These are phyloP conservation scores for Vishniacozyma victoriae DNA, from an alignment of 768 basidiomycete species.

Conservation along the genomic window DNA sequence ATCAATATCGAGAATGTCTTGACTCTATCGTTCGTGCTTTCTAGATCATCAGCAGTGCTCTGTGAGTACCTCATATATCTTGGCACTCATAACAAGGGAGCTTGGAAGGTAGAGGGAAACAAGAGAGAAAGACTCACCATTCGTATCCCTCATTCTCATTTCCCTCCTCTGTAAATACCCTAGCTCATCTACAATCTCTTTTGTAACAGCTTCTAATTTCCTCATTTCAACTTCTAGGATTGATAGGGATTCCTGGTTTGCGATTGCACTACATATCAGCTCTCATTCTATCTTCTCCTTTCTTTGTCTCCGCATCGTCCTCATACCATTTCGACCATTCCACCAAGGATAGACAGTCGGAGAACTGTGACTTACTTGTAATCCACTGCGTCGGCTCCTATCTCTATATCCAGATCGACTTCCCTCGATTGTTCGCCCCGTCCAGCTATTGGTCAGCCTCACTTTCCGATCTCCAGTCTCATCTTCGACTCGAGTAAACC, in stretches of 20 bases:
- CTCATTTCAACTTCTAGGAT: conserved; percentile 97
- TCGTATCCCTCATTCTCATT: conserved; percentile 77
- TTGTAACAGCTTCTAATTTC: conserved; percentile 88
- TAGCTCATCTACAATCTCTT: conserved; percentile 91
- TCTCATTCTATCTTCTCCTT: background rate
- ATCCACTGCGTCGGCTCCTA: conserved; percentile 96
- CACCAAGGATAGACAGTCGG: too few species aligned
- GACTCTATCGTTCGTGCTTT: conserved; percentile 84
- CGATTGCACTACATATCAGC: conserved; percentile 70
- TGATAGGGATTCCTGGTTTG: conserved; percentile 93
- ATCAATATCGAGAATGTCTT: conserved; percentile 91
- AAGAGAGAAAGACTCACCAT: conserved; percentile 58
- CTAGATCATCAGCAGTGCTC: conserved; percentile 50
- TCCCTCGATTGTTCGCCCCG: conserved; percentile 50
- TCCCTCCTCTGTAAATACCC: conserved; percentile 86
- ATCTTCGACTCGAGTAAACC: background rate
- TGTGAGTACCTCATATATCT: background rate
- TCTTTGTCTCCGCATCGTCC: background rate
- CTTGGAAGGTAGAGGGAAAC: background rate
- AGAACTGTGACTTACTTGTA: conserved; percentile 76
- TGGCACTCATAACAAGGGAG: background rate
- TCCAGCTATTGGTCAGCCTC: too few species aligned
- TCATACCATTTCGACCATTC: too few species aligned
- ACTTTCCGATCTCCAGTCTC: background rate
- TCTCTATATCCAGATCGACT: conserved; percentile 91